A percentile compares a stretch with the other conserved stretches of the same genome.
These are phyloP conservation scores for Fusarium redolens DNA, from an alignment of 2,329 filamentous ascomycete genomes.

Conservation along the genomic window DNA sequence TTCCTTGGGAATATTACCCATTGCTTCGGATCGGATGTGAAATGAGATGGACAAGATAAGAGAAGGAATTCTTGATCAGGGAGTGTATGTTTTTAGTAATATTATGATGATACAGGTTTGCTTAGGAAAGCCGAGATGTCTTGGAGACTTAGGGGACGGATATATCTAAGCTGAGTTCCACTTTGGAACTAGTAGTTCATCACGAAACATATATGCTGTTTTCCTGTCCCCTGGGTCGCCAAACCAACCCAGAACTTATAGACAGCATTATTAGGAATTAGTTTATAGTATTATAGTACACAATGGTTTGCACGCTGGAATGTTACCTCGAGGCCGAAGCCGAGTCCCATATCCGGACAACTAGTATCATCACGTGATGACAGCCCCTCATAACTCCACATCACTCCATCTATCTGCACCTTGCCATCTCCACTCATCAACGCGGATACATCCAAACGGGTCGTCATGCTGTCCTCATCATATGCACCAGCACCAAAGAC, in stretches of 20 bases:
- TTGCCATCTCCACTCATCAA: slow-evolving; percentile 34
- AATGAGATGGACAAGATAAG: background rate
- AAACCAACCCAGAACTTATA: background rate
- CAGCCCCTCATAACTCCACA: slow-evolving; percentile 8
- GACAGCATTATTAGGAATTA: background rate
- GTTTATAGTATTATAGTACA: background rate
- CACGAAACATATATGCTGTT: background rate
- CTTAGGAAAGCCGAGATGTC: background rate
- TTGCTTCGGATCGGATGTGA: background rate
- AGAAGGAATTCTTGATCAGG: background rate
- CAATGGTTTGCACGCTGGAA: background rate
- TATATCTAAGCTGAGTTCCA: background rate
- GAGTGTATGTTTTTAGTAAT: background rate
- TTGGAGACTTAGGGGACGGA: background rate
- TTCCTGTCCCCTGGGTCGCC: too few relatives aligned
- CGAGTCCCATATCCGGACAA: background rate
- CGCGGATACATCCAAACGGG: slow-evolving; percentile 17
- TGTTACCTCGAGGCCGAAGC: background rate
- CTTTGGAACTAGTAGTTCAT: background rate
- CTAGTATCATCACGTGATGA: slow-evolving; percentile 1
- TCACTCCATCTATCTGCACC: slow-evolving; percentile 18
- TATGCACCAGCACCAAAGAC: slow-evolving; percentile 32
- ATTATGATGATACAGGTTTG: background rate
- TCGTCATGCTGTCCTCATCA: slow-evolving; percentile 23
- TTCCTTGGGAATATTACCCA: background rate